Conservation (phyloP, 371 early-diverging fungal genomes). For the Syncephalastrum monosporum region DNA sequence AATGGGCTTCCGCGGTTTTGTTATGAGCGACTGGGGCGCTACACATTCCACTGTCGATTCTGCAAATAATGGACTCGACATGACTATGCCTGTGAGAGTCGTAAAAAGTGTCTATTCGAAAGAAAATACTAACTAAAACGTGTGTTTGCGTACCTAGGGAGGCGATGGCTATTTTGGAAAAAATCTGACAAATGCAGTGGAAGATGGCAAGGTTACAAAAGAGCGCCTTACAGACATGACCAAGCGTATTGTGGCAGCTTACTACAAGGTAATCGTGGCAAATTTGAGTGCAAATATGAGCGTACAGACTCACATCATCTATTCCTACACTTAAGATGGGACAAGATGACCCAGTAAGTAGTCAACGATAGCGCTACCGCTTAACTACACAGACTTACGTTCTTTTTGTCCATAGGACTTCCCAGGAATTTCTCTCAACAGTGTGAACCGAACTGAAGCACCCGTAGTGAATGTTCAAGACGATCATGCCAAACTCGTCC, state of each 20-base stretch:
- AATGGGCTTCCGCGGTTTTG: conserved; percentile 38
- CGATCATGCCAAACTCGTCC: conserved; percentile 17
- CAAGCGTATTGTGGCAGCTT: conserved; percentile 53
- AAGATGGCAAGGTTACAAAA: conserved; percentile 16
- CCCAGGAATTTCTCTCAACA: not conserved
- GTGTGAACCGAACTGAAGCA: not conserved
- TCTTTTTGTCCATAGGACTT: not conserved
- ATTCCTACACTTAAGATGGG: not conserved
- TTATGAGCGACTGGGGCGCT: conserved; percentile 21
- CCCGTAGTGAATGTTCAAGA: conserved; percentile 1
- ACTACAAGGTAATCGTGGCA: conserved; percentile 32
- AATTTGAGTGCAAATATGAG: no score
- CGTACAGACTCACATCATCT: no score
- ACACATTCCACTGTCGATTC: conserved; percentile 16
- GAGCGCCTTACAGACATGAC: conserved; percentile 50
- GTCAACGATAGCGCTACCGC: no score
- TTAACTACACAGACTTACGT: no score
- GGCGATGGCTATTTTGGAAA: conserved; percentile 24
- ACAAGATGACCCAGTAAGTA: conserved; percentile 4
- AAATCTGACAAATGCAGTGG: conserved; percentile 28
- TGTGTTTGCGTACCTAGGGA: not conserved
- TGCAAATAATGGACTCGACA: conserved; percentile 40
- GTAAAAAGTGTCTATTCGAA: conserved; percentile 26
- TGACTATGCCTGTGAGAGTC: conserved; percentile 31
- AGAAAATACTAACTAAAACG: conserved; percentile 12